phyloP scores from a whole-genome alignment of 495 filamentous ascomycete species.

The Melanomma pulvis-pyrius region DNA sequence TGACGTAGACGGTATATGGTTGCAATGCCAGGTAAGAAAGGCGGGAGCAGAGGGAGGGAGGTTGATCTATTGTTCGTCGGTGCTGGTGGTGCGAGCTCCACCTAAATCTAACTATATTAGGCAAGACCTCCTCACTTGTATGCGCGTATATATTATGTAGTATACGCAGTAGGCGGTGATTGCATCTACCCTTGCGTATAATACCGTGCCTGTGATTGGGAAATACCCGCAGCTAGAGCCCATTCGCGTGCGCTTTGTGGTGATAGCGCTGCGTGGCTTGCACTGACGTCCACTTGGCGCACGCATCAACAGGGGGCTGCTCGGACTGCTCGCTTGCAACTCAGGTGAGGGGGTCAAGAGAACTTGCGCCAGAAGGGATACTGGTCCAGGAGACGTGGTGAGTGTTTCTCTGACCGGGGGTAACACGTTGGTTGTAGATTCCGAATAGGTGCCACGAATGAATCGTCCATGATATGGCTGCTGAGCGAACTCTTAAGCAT shows the following conservation, averaged over 20 bases:
- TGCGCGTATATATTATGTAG: not conserved
- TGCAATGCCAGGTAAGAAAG: not conserved
- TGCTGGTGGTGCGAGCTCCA: not conserved
- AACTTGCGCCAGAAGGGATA: not conserved
- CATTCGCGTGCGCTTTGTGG: not conserved
- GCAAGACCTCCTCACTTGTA: not conserved
- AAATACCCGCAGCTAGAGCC: not conserved
- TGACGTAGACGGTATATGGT: not conserved
- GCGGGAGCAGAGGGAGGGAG: not conserved
- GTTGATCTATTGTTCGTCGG: not conserved
- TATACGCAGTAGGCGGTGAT: not conserved
- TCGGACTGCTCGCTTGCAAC: not conserved
- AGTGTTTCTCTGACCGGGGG: no score
- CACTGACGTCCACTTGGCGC: not conserved
- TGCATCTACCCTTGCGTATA: not conserved
- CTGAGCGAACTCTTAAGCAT: no score
- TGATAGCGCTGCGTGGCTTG: not conserved
- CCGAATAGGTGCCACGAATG: no score
- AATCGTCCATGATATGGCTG: no score
- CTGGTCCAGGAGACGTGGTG: no score
- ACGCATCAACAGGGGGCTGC: no score
- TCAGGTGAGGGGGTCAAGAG: not conserved
- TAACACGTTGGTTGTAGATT: no score
- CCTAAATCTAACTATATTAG: not conserved
- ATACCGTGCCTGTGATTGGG: not conserved